Evolutionary conservation across 495 filamentous ascomycete genomes (phyloP).

Genomic region (Penicillium malachiteum): DNA sequence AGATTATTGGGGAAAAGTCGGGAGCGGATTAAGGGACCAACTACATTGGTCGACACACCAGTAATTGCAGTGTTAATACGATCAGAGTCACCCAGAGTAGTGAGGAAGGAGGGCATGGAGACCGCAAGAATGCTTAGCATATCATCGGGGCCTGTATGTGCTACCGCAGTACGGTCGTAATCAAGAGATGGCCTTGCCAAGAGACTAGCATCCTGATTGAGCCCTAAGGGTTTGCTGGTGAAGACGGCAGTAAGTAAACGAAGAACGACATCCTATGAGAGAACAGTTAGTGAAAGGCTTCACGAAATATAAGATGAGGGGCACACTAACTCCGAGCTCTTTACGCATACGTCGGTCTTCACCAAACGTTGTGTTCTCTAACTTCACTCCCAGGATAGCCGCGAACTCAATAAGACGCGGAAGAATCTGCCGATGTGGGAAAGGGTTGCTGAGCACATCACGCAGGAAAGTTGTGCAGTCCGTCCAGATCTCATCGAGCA

Average conservation of each 20-base stretch:
- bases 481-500: conserved; percentile 98
- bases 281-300: conserved; percentile 24
- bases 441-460: conserved; percentile 89
- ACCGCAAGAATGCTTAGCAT: conserved; percentile 75
- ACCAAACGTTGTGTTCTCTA: conserved; percentile 96
- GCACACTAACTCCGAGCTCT: conserved; percentile 75
- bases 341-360: conserved; percentile 92
- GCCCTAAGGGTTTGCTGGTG: conserved; percentile 74
- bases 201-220: conserved; percentile 45
- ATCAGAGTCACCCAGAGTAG: conserved; percentile 82
- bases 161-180: conserved; percentile 39
- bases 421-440: conserved; percentile 89
- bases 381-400: conserved; percentile 84
- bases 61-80: conserved; percentile 73
- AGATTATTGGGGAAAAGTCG: conserved; percentile 88
- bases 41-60: conserved; percentile 77
- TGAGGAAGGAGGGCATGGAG: conserved; percentile 80
- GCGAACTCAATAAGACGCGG: conserved; percentile 86
- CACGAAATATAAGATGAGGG: background rate
- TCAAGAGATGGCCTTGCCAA: conserved; percentile 45
- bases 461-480: conserved; percentile 90
- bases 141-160: conserved; percentile 61
- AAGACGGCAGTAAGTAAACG: conserved; percentile 87
- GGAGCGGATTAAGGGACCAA: conserved; percentile 79
- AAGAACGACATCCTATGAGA: conserved; percentile 75